These are phyloP conservation scores for Chalaropsis thielavioides DNA, from an alignment of 2,329 filamentous ascomycete species.

Conservation along the genomic window DNA sequence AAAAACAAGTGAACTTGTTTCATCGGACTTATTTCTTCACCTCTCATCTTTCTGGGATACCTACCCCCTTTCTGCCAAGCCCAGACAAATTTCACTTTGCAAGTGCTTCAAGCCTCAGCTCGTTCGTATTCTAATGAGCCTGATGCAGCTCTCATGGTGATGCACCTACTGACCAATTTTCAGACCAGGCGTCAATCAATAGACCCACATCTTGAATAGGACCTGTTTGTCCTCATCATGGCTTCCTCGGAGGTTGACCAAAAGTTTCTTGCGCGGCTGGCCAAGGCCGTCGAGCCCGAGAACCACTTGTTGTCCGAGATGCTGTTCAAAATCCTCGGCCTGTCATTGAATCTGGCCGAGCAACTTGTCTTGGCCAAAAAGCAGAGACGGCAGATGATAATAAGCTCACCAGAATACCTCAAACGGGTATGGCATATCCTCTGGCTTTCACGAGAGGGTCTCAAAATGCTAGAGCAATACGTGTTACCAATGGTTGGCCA, in stretches of 20 bases:
- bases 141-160: background rate
- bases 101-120: background rate
- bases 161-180: background rate
- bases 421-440: constrained; percentile 79
- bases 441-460: constrained; percentile 85
- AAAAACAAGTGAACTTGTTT: background rate
- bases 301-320: constrained; percentile 68
- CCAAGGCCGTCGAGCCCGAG: constrained; percentile 60
- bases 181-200: background rate
- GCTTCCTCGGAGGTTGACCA: constrained; percentile 94
- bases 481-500: constrained; percentile 71
- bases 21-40: background rate
- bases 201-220: constrained; percentile 1
- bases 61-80: background rate
- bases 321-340: constrained; percentile 79
- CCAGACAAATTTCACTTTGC: background rate
- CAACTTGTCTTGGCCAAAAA: constrained; percentile 73
- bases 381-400: constrained; percentile 64
- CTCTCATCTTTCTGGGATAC: background rate
- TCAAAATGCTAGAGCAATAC: constrained; percentile 75
- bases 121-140: background rate
- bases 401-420: constrained; percentile 63
- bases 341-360: constrained; percentile 75
- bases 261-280: constrained; percentile 85
- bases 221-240: constrained; percentile 39